Evolutionary conservation across 257 asterid species (phyloP).

Genomic region (Leptodermis oblonga): DNA sequence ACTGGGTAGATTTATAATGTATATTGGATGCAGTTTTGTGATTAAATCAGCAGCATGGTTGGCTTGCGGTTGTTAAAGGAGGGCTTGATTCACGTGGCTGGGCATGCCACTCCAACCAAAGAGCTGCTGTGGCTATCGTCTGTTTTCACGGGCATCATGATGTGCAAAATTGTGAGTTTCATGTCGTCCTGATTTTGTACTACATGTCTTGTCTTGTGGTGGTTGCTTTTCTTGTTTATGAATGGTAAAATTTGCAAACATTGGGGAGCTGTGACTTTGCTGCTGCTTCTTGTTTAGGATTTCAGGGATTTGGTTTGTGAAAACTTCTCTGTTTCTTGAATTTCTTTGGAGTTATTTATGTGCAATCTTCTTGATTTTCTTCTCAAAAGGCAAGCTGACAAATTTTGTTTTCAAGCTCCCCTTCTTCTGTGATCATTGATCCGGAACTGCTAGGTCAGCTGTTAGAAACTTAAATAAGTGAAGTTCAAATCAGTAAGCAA

Average conservation of each 20-base stretch:
- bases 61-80: constrained; percentile 23
- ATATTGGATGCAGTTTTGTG: background rate
- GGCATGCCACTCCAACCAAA: constrained; percentile 45
- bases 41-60: constrained; percentile 26
- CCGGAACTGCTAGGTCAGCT: too few species aligned
- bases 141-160: constrained; percentile 57
- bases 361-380: constrained; percentile 6
- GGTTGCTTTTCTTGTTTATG: background rate
- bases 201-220: background rate
- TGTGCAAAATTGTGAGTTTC: constrained; percentile 77
- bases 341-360: background rate
- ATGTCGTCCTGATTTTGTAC: background rate
- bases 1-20: too few species aligned
- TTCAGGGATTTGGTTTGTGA: too few species aligned
- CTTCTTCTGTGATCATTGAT: background rate
- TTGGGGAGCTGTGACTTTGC: background rate
- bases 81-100: constrained; percentile 33
- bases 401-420: background rate
- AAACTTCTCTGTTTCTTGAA: background rate
- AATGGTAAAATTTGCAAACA: background rate
- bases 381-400: background rate
- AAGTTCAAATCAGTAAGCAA: background rate
- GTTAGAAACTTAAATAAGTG: too few species aligned
- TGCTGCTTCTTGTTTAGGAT: background rate
- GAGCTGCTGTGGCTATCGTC: constrained; percentile 57